A percentile compares a stretch with the other conserved stretches of the same genome.
phyloP scores from a whole-genome alignment of 345 rosid species.

The Eucalyptus victrix region DNA sequence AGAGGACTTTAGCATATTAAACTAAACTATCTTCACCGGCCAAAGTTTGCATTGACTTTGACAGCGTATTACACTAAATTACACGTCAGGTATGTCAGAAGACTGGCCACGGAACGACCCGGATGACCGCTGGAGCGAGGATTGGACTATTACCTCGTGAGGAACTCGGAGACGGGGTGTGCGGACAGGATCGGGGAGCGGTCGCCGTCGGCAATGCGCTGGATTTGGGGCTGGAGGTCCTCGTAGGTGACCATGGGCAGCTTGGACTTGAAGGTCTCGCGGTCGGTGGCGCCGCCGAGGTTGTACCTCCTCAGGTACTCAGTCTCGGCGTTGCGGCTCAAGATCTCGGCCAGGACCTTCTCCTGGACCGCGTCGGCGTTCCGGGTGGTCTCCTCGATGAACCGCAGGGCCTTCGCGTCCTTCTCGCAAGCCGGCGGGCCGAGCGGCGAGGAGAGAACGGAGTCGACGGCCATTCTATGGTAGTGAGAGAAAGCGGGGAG shows the following conservation, averaged over 20 bases:
- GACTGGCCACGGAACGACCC: background rate
- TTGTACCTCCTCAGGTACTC: constrained; percentile 60
- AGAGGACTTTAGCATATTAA: background rate
- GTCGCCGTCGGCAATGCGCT: constrained; percentile 92
- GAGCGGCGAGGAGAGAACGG: constrained; percentile 39
- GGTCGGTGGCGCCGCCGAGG: constrained; percentile 54
- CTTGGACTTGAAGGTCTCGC: constrained; percentile 52
- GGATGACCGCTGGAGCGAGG: background rate
- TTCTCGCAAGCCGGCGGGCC: constrained; percentile 77
- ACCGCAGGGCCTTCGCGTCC: constrained; percentile 60
- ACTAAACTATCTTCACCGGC: background rate
- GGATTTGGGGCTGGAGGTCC: constrained; percentile 79
- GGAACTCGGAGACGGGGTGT: constrained; percentile 89
- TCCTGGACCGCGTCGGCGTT: constrained; percentile 60
- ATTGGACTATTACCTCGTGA: constrained; percentile 46
- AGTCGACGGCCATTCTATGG: constrained; percentile 53
- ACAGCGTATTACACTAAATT: background rate
- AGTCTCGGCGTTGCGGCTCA: constrained; percentile 43
- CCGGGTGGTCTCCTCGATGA: constrained; percentile 72
- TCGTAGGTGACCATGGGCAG: constrained; percentile 77
- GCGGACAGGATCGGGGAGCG: constrained; percentile 75
- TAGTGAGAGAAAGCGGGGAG: background rate
- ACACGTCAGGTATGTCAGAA: background rate
- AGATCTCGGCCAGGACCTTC: constrained; percentile 49
- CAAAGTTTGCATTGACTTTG: background rate